These are phyloP conservation scores for Talaromyces wortmannii DNA, from an alignment of 495 filamentous ascomycete species.

Conservation along the genomic window DNA sequence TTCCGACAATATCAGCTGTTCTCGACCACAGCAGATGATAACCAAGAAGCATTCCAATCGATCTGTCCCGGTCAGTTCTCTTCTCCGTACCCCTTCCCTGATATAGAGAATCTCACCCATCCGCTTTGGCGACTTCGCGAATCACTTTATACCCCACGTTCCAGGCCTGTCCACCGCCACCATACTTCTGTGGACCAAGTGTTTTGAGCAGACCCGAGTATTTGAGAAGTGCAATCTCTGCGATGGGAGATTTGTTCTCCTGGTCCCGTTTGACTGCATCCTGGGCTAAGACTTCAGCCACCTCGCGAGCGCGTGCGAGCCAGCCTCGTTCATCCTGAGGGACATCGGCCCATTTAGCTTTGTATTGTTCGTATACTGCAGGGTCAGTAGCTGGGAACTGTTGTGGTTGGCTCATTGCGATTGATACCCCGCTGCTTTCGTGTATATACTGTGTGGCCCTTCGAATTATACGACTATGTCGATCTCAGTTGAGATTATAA, in stretches of 20 bases:
- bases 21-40: constrained; percentile 58
- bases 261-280: constrained; percentile 47
- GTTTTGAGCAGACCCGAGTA: constrained; percentile 48
- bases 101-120: constrained; percentile 30
- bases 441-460: not conserved
- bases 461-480: too few species aligned
- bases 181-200: constrained; percentile 45
- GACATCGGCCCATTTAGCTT: constrained; percentile 35
- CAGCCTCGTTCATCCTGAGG: constrained; percentile 39
- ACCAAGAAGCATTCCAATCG: constrained; percentile 51
- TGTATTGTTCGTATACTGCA: constrained; percentile 39
- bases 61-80: constrained; percentile 15
- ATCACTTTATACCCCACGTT: constrained; percentile 48
- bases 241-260: constrained; percentile 48
- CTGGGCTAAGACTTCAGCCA: constrained; percentile 41
- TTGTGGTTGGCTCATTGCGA: constrained; percentile 1
- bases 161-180: constrained; percentile 53
- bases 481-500: too few species aligned
- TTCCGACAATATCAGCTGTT: constrained; percentile 49
- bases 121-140: constrained; percentile 50
- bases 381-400: constrained; percentile 37
- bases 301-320: constrained; percentile 44
- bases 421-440: not conserved
- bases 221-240: constrained; percentile 51
- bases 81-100: not conserved